Evolutionary conservation across 2,329 filamentous ascomycete species (phyloP).

Genomic region (Penicillium paneum): DNA sequence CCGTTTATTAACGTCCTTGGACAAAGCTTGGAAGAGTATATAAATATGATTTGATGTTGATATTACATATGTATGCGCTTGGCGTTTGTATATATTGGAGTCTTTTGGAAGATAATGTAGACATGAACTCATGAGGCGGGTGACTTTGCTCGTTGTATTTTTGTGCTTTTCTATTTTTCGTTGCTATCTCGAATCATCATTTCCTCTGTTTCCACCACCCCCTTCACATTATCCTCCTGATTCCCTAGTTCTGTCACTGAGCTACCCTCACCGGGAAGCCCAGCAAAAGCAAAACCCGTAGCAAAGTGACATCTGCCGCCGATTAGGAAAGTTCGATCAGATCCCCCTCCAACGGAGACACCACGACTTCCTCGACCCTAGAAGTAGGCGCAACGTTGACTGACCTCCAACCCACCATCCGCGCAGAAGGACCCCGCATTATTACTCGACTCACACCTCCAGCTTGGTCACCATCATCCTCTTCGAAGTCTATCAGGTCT

Average conservation of each 20-base stretch:
- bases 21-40: constrained; percentile 30
- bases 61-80: not conserved
- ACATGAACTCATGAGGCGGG: not conserved
- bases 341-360: not conserved
- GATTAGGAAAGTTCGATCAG: not conserved
- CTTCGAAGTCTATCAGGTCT: not conserved
- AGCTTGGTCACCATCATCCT: no score
- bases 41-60: constrained; percentile 23
- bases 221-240: not conserved
- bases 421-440: not conserved
- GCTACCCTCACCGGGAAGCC: not conserved
- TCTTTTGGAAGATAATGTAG: not conserved
- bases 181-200: not conserved
- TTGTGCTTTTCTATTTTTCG: not conserved
- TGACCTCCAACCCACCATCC: not conserved
- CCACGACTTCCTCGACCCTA: no score
- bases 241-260: not conserved
- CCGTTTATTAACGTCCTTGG: constrained; percentile 34
- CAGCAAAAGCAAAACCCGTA: not conserved
- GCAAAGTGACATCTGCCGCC: not conserved
- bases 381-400: not conserved
- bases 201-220: not conserved
- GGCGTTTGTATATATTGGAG: not conserved
- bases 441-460: not conserved
- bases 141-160: not conserved